Conservation (phyloP, 257 asterid species). For the Phtheirospermum japonicum region DNA sequence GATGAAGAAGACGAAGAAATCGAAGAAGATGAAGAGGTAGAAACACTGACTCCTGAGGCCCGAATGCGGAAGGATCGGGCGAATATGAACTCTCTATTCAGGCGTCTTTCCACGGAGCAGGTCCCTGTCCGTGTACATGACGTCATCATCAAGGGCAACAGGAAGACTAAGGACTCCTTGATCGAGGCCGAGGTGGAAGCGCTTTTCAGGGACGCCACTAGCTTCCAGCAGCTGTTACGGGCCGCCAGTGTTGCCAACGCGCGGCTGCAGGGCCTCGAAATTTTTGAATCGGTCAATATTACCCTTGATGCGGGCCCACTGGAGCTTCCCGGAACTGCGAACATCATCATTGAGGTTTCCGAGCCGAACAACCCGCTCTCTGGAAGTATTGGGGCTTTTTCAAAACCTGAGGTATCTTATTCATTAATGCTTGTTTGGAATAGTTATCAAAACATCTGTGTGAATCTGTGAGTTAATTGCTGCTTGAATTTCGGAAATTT, state of each 20-base stretch:
- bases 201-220: slow-evolving; percentile 52
- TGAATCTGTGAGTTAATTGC: not conserved
- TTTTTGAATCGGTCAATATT: slow-evolving; percentile 73
- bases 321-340: slow-evolving; percentile 90
- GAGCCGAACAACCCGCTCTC: slow-evolving; percentile 57
- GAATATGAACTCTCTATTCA: slow-evolving; percentile 51
- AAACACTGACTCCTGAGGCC: slow-evolving; percentile 37
- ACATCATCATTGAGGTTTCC: slow-evolving; percentile 67
- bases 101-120: slow-evolving; percentile 60
- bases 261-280: slow-evolving; percentile 58
- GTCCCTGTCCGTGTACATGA: slow-evolving; percentile 82
- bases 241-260: slow-evolving; percentile 58
- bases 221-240: slow-evolving; percentile 68
- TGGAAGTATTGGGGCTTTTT: slow-evolving; percentile 68
- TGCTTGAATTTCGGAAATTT: slow-evolving; percentile 22
- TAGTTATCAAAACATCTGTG: slow-evolving; percentile 2
- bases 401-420: slow-evolving; percentile 74
- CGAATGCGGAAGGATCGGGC: slow-evolving; percentile 46
- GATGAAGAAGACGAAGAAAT: slow-evolving; percentile 43
- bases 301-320: slow-evolving; percentile 87
- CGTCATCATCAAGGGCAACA: slow-evolving; percentile 78
- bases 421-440: slow-evolving; percentile 11
- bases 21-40: slow-evolving; percentile 40
- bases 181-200: slow-evolving; percentile 66
- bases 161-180: slow-evolving; percentile 64